phyloP scores from a whole-genome alignment of 495 filamentous ascomycete genomes.

The Talaromyces liani region DNA sequence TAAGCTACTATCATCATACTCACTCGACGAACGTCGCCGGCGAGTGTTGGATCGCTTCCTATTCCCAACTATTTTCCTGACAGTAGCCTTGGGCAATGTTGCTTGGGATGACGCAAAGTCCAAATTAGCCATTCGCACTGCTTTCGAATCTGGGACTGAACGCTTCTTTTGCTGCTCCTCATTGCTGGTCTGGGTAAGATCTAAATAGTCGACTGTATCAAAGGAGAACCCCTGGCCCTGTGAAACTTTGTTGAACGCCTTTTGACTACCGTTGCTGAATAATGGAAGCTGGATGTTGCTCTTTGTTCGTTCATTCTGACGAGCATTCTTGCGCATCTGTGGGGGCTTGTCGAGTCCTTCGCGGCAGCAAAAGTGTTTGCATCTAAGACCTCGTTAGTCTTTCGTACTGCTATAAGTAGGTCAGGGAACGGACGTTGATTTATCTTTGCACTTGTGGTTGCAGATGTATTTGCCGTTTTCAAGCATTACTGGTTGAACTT shows the following conservation, averaged over 20 bases:
- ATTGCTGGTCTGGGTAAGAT: not conserved
- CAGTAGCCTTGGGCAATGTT: not conserved
- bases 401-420: not conserved
- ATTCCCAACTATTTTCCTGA: not conserved
- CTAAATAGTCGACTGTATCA: not conserved
- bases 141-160: not conserved
- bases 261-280: not conserved
- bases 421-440: conserved; percentile 41
- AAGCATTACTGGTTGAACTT: conserved; percentile 46
- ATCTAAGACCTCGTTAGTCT: conserved; percentile 29
- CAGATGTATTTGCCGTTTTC: conserved; percentile 83
- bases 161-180: not conserved
- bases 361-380: conserved; percentile 82
- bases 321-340: not conserved
- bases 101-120: conserved; percentile 2
- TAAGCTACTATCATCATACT: not conserved
- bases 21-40: not conserved
- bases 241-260: not conserved
- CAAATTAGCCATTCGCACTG: not conserved
- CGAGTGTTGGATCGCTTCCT: not conserved
- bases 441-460: conserved; percentile 76
- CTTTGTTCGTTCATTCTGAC: not conserved
- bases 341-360: conserved; percentile 44
- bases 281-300: not conserved
- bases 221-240: not conserved